Conservation (phyloP, 2,329 filamentous ascomycete species). For the Macrophomina tecta region DNA sequence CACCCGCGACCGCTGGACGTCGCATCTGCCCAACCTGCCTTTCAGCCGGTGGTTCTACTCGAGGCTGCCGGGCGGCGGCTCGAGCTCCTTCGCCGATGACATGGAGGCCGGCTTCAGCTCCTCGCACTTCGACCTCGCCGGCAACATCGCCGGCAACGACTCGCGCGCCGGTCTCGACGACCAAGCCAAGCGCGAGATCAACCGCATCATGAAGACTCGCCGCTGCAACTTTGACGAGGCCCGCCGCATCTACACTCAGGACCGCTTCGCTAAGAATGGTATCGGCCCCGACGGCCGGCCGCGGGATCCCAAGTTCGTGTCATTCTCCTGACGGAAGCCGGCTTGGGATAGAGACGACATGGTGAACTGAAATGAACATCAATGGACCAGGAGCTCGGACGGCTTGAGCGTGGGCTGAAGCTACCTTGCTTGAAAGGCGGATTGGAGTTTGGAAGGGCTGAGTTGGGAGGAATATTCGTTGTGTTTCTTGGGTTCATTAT, state of each 20-base stretch:
- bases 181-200: constrained; percentile 78
- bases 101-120: constrained; percentile 87
- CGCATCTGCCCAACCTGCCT: constrained; percentile 60
- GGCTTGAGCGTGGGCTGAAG: not conserved
- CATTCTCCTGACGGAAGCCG: constrained; percentile 68
- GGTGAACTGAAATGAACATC: not conserved
- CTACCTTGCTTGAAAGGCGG: not conserved
- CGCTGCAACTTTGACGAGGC: constrained; percentile 90
- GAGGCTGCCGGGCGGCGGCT: constrained; percentile 64
- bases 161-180: constrained; percentile 80
- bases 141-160: constrained; percentile 82
- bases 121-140: constrained; percentile 78
- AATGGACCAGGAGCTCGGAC: not conserved
- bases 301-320: constrained; percentile 93
- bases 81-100: constrained; percentile 71
- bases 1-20: constrained; percentile 79
- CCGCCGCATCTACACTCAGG: constrained; percentile 82
- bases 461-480: not conserved
- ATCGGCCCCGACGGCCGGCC: constrained; percentile 89
- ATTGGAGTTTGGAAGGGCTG: not conserved
- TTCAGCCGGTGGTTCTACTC: constrained; percentile 71
- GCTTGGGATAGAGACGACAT: not conserved
- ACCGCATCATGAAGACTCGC: constrained; percentile 87
- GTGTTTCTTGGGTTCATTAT: not conserved
- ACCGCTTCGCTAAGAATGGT: constrained; percentile 82